Percentiles rank a stretch among this genome's conserved stretches.
Evolutionary conservation across 805 yeast species (phyloP).

Genomic region (Priceomyces fermenticarens): DNA sequence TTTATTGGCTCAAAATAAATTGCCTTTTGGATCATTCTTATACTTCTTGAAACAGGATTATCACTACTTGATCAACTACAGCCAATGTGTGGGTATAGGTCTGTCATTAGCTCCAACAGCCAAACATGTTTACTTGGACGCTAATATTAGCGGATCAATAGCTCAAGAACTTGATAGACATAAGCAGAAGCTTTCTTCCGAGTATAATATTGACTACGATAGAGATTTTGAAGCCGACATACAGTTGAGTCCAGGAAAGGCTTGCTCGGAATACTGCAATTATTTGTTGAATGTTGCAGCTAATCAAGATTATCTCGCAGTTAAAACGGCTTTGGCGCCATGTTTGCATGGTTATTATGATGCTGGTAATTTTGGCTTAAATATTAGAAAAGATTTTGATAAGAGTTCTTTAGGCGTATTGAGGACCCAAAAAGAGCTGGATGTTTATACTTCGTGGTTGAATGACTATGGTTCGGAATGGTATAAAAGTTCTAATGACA

Average conservation of each 20-base stretch:
- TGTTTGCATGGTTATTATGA: slow-evolving; percentile 70
- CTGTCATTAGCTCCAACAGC: slow-evolving; percentile 59
- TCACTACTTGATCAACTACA: slow-evolving; percentile 65
- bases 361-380: slow-evolving; percentile 43
- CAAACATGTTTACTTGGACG: slow-evolving; percentile 48
- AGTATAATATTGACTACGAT: slow-evolving; percentile 39
- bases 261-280: slow-evolving; percentile 59
- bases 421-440: slow-evolving; percentile 17
- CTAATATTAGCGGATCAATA: slow-evolving; percentile 49
- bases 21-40: slow-evolving; percentile 50
- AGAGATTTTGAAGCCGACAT: slow-evolving; percentile 37
- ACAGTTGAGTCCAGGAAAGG: slow-evolving; percentile 48
- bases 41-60: slow-evolving; percentile 64
- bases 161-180: slow-evolving; percentile 58
- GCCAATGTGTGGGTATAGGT: slow-evolving; percentile 61
- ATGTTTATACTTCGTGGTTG: slow-evolving; percentile 53
- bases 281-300: slow-evolving; percentile 55
- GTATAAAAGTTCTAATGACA: slow-evolving; percentile 50
- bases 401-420: slow-evolving; percentile 19
- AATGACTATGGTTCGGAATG: slow-evolving; percentile 58
- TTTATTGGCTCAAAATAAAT: slow-evolving; percentile 48
- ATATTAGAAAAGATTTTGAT: slow-evolving; percentile 11
- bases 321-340: slow-evolving; percentile 69
- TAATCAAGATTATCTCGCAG: slow-evolving; percentile 57
- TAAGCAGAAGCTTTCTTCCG: slow-evolving; percentile 41